Percentiles rank a stretch among this genome's conserved stretches.
These are phyloP conservation scores for Coemansia sp. DNA, from an alignment of 192 early-diverging fungal species.

Conservation along the genomic window DNA sequence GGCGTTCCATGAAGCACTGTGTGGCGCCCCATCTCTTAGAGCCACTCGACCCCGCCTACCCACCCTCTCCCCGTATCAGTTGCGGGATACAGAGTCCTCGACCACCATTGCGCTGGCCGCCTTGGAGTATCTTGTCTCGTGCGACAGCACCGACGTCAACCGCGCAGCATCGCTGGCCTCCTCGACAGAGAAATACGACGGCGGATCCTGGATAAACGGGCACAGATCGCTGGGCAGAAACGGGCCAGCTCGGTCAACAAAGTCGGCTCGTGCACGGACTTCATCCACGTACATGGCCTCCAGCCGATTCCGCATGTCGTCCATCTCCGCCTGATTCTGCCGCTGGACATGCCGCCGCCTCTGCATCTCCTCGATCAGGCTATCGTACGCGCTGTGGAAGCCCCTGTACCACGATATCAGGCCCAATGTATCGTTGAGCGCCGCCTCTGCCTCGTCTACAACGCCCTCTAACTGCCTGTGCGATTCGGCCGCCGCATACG, in stretches of 20 bases:
- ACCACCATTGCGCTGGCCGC: constrained; percentile 1
- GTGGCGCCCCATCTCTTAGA: background rate
- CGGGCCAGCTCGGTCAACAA: constrained; percentile 43
- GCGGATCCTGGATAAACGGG: constrained; percentile 56
- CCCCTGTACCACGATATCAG: constrained; percentile 51
- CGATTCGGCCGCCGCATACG: constrained; percentile 5
- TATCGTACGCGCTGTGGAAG: constrained; percentile 50
- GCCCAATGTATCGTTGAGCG: constrained; percentile 42
- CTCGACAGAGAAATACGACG: constrained; percentile 37
- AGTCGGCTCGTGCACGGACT: constrained; percentile 27
- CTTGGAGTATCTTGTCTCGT: constrained; percentile 45
- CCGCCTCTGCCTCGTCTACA: constrained; percentile 17
- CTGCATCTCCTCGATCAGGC: constrained; percentile 48
- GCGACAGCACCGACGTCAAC: constrained; percentile 47
- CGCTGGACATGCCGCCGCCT: constrained; percentile 43
- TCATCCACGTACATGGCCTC: constrained; percentile 39
- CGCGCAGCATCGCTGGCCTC: constrained; percentile 36
- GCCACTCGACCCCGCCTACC: background rate
- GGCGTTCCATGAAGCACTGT: background rate
- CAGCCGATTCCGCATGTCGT: constrained; percentile 46
- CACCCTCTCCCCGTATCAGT: background rate
- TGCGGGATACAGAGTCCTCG: background rate
- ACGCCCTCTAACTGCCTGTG: constrained; percentile 26
- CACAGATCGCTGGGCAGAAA: constrained; percentile 55
- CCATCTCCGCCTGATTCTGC: constrained; percentile 25